Percentiles rank a stretch among this genome's conserved stretches.
Conservation (phyloP, 176 grass and related monocot genomes). For the Miscanthus lutarioriparius region DNA sequence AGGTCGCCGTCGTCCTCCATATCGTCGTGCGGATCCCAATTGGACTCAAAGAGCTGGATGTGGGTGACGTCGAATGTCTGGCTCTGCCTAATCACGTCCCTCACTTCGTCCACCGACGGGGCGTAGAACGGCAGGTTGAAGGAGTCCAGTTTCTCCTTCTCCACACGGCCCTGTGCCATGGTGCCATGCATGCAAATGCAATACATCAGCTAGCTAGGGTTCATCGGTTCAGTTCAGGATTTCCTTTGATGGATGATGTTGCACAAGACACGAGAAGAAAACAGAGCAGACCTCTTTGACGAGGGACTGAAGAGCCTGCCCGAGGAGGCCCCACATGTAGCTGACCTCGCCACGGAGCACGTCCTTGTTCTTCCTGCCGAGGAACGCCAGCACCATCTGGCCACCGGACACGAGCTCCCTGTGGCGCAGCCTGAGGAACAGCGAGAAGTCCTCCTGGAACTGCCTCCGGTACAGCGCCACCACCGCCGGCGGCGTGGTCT, state of each 20-base stretch:
- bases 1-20: conserved; percentile 3
- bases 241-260: background rate
- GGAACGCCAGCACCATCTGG: conserved; percentile 45
- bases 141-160: conserved; percentile 51
- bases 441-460: conserved; percentile 46
- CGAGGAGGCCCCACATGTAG: conserved; percentile 26
- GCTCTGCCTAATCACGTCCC: conserved; percentile 21
- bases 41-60: conserved; percentile 48
- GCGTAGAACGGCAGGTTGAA: conserved; percentile 70
- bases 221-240: background rate
- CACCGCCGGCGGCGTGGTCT: conserved; percentile 33
- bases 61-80: conserved; percentile 44
- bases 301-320: conserved; percentile 46
- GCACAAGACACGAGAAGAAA: too few relatives aligned
- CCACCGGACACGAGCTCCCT: conserved; percentile 38
- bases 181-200: background rate
- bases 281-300: conserved; percentile 26
- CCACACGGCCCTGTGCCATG: conserved; percentile 47
- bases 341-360: conserved; percentile 24
- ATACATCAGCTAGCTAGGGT: background rate
- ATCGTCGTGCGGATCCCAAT: conserved; percentile 50
- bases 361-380: conserved; percentile 43
- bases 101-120: conserved; percentile 63
- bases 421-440: conserved; percentile 46
- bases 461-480: conserved; percentile 39